These are phyloP conservation scores for Cyberlindnera saturnus DNA, from an alignment of 805 yeast species.

Conservation along the genomic window DNA sequence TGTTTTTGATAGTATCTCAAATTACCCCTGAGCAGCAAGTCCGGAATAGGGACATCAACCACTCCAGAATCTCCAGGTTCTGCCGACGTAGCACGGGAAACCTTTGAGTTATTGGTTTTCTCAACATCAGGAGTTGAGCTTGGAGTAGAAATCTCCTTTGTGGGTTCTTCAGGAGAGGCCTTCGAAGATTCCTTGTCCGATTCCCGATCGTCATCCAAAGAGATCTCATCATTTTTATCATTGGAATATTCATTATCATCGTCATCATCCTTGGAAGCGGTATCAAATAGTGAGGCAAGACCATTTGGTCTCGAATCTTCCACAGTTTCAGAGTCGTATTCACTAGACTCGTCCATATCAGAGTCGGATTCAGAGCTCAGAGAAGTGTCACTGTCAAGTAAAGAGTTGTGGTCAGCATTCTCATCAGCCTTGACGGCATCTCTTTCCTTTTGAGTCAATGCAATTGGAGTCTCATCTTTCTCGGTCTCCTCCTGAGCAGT, in stretches of 20 bases:
- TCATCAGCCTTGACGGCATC: conserved; percentile 25
- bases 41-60: conserved; percentile 74
- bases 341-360: conserved; percentile 17
- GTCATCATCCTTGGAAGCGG: conserved; percentile 23
- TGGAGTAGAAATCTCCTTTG: conserved; percentile 24
- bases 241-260: conserved; percentile 31
- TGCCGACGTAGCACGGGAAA: conserved; percentile 5
- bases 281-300: conserved; percentile 33
- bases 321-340: conserved; percentile 17
- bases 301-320: conserved; percentile 12
- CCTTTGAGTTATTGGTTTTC: conserved; percentile 8
- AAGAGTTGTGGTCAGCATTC: conserved; percentile 13
- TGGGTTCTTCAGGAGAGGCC: conserved; percentile 1
- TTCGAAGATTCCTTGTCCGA: neutral
- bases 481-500: conserved; percentile 17
- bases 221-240: conserved; percentile 15
- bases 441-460: conserved; percentile 17
- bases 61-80: conserved; percentile 31
- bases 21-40: conserved; percentile 64
- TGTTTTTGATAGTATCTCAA: conserved; percentile 90
- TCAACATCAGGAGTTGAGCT: conserved; percentile 31
- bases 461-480: conserved; percentile 15
- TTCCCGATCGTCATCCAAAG: conserved; percentile 12
- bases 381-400: conserved; percentile 26
- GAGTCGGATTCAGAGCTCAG: conserved; percentile 25